phyloP scores from a whole-genome alignment of 768 basidiomycete species.

The Boletus rubroflammeus region DNA sequence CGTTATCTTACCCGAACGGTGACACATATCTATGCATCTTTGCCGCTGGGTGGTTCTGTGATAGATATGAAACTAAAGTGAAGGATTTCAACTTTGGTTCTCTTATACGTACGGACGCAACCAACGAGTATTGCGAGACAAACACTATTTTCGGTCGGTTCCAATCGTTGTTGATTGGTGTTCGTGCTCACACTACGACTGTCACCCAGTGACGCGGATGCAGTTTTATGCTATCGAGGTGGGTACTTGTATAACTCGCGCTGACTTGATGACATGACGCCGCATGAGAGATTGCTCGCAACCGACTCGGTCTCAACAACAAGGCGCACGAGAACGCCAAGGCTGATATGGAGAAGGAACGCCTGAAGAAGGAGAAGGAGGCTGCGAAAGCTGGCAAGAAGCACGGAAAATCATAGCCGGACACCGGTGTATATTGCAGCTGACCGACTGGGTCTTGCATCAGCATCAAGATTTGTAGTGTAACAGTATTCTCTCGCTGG shows the following conservation, averaged over 20 bases:
- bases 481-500: constrained; percentile 1
- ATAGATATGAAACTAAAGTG: constrained; percentile 83
- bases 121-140: constrained; percentile 79
- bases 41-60: neutral
- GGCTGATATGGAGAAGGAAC: constrained; percentile 51
- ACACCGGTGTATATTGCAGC: neutral
- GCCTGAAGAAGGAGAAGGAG: constrained; percentile 58
- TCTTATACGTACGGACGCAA: constrained; percentile 77
- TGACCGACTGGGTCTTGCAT: too few species aligned
- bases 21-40: neutral
- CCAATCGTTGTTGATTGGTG: neutral
- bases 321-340: constrained; percentile 78
- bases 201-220: constrained; percentile 18
- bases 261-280: neutral
- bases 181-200: constrained; percentile 9
- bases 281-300: constrained; percentile 74
- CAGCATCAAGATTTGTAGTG: neutral
- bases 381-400: constrained; percentile 43
- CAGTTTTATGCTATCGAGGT: constrained; percentile 95
- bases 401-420: constrained; percentile 27
- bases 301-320: constrained; percentile 88
- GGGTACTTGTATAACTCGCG: constrained; percentile 15
- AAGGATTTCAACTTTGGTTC: constrained; percentile 98
- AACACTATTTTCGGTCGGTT: constrained; percentile 90
- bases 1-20: neutral